Percentiles rank a stretch among this genome's conserved stretches.
Evolutionary conservation across 2,329 filamentous ascomycete genomes (phyloP).

Genomic region (Pseudogymnoascus sp.): DNA sequence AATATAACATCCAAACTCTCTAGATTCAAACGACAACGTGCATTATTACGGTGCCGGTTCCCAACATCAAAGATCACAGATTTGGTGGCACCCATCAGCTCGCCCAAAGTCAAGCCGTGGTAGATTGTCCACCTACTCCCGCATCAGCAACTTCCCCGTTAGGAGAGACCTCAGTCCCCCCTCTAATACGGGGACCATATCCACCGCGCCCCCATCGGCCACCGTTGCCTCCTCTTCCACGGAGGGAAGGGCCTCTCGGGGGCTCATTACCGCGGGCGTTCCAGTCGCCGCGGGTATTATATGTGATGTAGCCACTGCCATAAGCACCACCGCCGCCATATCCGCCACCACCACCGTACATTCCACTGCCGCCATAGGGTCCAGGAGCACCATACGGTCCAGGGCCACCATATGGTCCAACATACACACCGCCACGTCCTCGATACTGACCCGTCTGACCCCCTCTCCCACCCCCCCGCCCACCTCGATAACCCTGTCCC

Average conservation of each 20-base stretch:
- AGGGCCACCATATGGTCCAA: neutral
- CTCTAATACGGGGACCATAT: neutral
- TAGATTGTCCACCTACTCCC: neutral
- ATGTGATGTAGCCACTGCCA: neutral
- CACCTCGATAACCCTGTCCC: conserved; percentile 1
- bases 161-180: neutral
- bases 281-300: neutral
- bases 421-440: conserved; percentile 2
- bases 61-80: neutral
- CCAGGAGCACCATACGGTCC: neutral
- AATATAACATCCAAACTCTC: neutral
- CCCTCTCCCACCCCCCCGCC: neutral
- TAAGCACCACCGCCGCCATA: neutral
- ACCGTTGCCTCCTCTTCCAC: neutral
- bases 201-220: neutral
- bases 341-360: neutral
- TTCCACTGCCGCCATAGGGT: neutral
- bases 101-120: neutral
- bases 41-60: neutral
- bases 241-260: neutral
- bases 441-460: neutral
- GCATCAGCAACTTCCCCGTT: neutral
- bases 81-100: neutral
- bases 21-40: neutral
- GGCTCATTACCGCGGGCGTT: neutral